Conservation (phyloP, 306 rosid genomes). For the Rubus parviflorus region DNA sequence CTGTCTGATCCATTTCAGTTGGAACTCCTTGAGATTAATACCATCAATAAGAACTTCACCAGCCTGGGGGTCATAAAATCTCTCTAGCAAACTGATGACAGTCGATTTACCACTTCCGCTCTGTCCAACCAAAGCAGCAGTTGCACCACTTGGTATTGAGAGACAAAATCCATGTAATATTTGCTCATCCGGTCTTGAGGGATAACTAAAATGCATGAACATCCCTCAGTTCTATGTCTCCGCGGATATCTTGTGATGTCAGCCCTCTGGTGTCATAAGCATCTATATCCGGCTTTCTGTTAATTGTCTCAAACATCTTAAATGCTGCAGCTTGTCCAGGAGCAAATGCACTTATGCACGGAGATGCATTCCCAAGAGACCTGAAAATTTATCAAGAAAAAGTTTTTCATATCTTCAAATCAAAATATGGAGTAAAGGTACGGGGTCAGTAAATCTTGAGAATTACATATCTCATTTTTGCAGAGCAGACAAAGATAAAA, state of each 20-base stretch:
- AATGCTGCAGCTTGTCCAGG: constrained; percentile 89
- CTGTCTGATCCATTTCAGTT: constrained; percentile 76
- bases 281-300: constrained; percentile 73
- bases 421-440: neutral
- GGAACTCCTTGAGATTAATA: constrained; percentile 60
- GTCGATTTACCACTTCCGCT: constrained; percentile 96
- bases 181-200: constrained; percentile 65
- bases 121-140: constrained; percentile 77
- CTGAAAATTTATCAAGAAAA: constrained; percentile 25
- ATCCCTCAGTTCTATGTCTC: constrained; percentile 65
- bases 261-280: constrained; percentile 50
- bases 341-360: constrained; percentile 74
- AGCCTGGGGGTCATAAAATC: constrained; percentile 80
- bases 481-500: neutral
- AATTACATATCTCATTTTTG: neutral
- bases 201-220: constrained; percentile 70
- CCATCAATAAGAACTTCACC: constrained; percentile 81
- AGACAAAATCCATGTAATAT: constrained; percentile 65
- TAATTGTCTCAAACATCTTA: constrained; percentile 77
- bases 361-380: constrained; percentile 81
- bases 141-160: constrained; percentile 61
- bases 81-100: constrained; percentile 65
- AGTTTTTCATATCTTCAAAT: neutral
- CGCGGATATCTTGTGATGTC: constrained; percentile 51
- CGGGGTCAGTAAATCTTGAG: neutral